A percentile compares a stretch with the other conserved stretches of the same genome.
These are phyloP conservation scores for Magnusiomyces tetraspermus DNA, from an alignment of 1,139 yeast genomes.

Conservation along the genomic window DNA sequence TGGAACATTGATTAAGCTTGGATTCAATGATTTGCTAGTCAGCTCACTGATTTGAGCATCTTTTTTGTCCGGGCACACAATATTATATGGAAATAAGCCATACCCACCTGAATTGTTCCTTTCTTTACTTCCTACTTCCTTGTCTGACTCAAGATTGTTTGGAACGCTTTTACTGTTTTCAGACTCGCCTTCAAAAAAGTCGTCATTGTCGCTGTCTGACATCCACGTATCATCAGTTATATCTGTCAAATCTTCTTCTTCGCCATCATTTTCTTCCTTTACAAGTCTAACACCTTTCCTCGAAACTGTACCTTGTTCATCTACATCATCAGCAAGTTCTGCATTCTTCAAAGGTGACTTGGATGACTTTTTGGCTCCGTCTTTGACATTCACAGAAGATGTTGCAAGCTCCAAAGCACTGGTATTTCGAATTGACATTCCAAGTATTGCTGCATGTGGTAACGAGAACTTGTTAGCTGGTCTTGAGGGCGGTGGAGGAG, in stretches of 20 bases:
- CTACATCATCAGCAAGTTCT: neutral
- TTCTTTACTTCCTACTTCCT: no score
- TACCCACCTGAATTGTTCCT: no score
- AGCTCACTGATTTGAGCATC: no score
- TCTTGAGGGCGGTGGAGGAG: conserved; percentile 11
- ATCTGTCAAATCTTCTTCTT: neutral
- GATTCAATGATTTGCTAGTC: no score
- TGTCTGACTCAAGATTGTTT: neutral
- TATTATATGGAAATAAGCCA: no score
- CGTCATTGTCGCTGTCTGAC: neutral
- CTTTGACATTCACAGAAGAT: neutral
- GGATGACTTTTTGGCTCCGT: neutral
- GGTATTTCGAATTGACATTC: conserved; percentile 11
- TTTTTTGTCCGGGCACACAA: no score
- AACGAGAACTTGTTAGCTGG: neutral
- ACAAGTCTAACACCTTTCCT: no score
- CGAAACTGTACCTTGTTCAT: no score
- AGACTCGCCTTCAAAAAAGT: neutral
- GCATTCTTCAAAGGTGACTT: neutral
- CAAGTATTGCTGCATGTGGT: neutral
- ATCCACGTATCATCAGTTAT: neutral
- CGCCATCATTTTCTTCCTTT: neutral
- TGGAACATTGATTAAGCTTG: no score
- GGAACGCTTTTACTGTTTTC: neutral
- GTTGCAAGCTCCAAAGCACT: conserved; percentile 11